Conservation (phyloP, 2,329 filamentous ascomycete genomes). For the Nigrospora oryzae region DNA sequence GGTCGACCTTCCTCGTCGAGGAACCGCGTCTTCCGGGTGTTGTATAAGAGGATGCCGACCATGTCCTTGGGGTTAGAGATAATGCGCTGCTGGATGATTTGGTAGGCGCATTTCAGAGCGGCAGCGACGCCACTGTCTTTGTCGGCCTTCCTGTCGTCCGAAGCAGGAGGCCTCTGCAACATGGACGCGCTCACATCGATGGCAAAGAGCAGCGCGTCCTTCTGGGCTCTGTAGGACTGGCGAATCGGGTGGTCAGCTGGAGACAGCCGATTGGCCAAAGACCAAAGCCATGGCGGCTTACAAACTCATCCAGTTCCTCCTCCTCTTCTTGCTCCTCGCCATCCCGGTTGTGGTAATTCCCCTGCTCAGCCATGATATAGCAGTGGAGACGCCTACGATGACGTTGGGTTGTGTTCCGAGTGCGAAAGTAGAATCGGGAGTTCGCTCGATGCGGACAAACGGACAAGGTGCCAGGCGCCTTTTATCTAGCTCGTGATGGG, state of each 20-base stretch:
- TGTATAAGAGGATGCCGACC: constrained; percentile 92
- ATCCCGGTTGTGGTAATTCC: constrained; percentile 38
- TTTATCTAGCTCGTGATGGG: no score
- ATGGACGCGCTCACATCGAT: constrained; percentile 89
- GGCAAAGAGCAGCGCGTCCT: constrained; percentile 96
- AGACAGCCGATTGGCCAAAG: not conserved
- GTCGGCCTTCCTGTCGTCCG: constrained; percentile 66
- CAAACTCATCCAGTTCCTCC: constrained; percentile 56
- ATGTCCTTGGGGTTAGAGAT: constrained; percentile 94
- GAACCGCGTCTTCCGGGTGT: constrained; percentile 77
- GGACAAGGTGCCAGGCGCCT: no score
- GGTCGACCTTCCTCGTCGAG: constrained; percentile 54
- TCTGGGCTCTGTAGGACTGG: constrained; percentile 84
- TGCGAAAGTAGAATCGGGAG: no score
- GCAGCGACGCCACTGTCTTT: constrained; percentile 72
- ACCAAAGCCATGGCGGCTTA: constrained; percentile 21
- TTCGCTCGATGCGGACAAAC: no score
- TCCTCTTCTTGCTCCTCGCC: constrained; percentile 39
- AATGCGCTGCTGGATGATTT: constrained; percentile 96
- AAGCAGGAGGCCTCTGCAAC: constrained; percentile 58
- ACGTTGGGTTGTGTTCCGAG: no score
- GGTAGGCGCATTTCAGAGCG: constrained; percentile 87
- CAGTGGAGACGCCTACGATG: no score
- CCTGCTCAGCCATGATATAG: no score
- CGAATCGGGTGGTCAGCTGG: constrained; percentile 5